These are phyloP conservation scores for Chimonanthus salicifolius DNA, from an alignment of 164 flowering plant species.

Conservation along the genomic window DNA sequence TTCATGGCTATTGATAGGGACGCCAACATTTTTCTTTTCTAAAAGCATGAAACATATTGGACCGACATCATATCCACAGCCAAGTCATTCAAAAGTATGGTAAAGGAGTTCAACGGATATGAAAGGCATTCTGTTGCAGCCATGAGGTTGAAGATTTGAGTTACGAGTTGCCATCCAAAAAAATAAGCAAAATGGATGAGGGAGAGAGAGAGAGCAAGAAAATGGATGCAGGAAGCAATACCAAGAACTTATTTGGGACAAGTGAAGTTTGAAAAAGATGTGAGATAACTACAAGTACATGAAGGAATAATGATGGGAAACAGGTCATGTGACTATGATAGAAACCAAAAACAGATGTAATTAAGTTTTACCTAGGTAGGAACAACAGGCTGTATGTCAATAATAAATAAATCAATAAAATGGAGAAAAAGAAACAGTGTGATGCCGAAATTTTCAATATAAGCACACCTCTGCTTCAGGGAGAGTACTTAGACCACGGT, in stretches of 20 bases:
- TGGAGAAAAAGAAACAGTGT: not conserved
- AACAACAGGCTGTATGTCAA: not conserved
- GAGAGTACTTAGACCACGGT: constrained; percentile 79
- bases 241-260: not conserved
- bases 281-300: not conserved
- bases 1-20: too few species aligned
- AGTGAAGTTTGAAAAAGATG: not conserved
- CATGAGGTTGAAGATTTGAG: too few species aligned
- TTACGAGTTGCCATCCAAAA: too few species aligned
- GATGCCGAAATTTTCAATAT: not conserved
- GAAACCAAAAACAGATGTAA: not conserved
- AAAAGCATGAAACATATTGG: too few species aligned
- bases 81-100: too few species aligned
- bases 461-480: constrained; percentile 87
- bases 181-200: too few species aligned
- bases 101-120: too few species aligned
- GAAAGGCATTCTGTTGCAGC: too few species aligned
- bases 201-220: too few species aligned
- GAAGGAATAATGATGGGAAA: not conserved
- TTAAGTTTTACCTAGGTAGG: not conserved
- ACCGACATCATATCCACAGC: too few species aligned
- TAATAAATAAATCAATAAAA: too few species aligned
- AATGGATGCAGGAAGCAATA: not conserved
- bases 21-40: too few species aligned
- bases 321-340: not conserved